A percentile compares a stretch with the other conserved stretches of the same genome.
These are phyloP conservation scores for Teunomyces kruisii DNA, from an alignment of 805 yeast species.

Conservation along the genomic window DNA sequence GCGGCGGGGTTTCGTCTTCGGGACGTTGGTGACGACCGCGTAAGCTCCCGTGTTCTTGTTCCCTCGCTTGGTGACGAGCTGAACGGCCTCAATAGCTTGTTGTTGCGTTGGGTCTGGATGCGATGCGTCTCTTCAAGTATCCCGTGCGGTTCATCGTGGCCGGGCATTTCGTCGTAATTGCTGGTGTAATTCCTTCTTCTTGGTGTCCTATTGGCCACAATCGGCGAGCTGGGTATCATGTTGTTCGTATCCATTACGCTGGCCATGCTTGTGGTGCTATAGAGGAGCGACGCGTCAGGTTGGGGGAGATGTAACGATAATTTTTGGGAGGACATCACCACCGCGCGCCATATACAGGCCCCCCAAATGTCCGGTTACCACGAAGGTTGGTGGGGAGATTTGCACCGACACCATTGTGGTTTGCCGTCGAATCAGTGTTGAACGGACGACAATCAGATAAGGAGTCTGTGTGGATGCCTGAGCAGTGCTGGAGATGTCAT, in stretches of 20 bases:
- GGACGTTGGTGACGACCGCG: constrained; percentile 1
- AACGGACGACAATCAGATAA: too few species aligned
- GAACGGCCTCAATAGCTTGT: constrained; percentile 14
- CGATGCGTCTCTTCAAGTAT: constrained; percentile 8
- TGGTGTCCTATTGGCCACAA: neutral
- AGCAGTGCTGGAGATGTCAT: neutral
- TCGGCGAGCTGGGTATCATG: neutral
- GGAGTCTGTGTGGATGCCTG: neutral
- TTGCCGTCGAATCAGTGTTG: too few species aligned
- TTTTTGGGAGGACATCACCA: neutral
- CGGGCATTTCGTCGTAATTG: neutral
- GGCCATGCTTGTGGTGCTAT: neutral
- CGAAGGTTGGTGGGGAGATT: too few species aligned
- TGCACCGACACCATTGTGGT: too few species aligned
- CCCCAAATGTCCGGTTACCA: neutral
- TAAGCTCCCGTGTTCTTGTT: too few species aligned
- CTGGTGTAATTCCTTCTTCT: neutral
- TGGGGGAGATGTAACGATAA: too few species aligned
- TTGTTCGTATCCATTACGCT: neutral
- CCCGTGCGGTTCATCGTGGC: neutral
- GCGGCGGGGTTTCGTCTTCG: neutral
- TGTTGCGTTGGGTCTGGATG: constrained; percentile 17
- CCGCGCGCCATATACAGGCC: neutral
- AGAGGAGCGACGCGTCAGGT: too few species aligned
- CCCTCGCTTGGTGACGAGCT: constrained; percentile 2